Conservation (phyloP, 202 grass and related monocot species). For the Saccharum hybrid region DNA sequence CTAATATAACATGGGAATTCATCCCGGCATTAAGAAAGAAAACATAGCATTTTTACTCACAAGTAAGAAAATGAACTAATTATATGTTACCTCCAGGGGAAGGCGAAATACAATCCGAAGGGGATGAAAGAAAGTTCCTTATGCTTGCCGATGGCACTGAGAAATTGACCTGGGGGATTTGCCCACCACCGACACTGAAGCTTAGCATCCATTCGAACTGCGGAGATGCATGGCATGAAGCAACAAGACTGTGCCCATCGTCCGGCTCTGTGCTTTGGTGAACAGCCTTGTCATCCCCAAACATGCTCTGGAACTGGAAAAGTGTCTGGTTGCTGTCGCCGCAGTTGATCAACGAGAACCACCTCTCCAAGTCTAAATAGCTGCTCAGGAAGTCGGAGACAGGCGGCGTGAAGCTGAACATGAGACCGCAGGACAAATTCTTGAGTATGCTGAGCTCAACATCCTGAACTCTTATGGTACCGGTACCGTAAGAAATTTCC, state of each 20-base stretch:
- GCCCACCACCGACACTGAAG: neutral
- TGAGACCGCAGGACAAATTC: neutral
- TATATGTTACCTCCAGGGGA: neutral
- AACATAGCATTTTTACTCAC: neutral
- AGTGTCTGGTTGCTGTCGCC: neutral
- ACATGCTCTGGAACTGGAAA: neutral
- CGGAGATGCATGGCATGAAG: neutral
- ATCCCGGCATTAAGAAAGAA: neutral
- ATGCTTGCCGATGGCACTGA: neutral
- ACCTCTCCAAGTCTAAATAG: neutral
- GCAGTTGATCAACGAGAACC: constrained; percentile 14
- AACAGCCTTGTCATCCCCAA: neutral
- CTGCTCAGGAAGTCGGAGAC: neutral
- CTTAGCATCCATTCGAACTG: neutral
- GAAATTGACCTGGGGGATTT: neutral
- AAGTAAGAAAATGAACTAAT: neutral
- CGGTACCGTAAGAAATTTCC: neutral
- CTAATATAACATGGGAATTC: neutral
- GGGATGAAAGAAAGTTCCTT: neutral
- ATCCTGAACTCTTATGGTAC: neutral
- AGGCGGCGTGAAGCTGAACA: neutral
- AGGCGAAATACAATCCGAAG: neutral
- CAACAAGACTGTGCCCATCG: neutral
- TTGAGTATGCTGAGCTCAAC: neutral
- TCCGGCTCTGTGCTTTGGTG: neutral